A percentile compares a stretch with the other conserved stretches of the same genome.
These are phyloP conservation scores for Colletotrichum falcatum DNA, from an alignment of 2,329 filamentous ascomycete species.

Conservation along the genomic window DNA sequence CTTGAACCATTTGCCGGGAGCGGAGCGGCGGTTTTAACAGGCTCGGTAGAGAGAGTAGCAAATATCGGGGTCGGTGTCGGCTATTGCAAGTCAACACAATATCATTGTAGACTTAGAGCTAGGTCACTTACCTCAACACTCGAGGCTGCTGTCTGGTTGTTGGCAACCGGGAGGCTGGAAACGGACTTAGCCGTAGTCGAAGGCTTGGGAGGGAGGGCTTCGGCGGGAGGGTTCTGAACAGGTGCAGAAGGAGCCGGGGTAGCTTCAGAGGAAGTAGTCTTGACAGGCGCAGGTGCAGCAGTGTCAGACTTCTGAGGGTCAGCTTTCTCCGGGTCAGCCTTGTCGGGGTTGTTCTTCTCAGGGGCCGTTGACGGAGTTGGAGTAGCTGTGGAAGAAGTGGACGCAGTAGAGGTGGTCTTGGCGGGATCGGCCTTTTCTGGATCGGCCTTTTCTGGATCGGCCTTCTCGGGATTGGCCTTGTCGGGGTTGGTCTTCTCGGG, in stretches of 20 bases:
- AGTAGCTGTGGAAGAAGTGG: too few species aligned
- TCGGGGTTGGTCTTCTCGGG: neutral
- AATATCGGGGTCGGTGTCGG: neutral
- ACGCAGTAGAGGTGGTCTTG: neutral
- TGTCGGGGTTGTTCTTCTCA: neutral
- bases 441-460: neutral
- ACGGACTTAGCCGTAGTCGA: neutral
- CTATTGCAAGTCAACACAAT: neutral
- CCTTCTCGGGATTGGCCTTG: neutral
- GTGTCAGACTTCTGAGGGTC: neutral
- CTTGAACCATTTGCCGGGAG: constrained; percentile 9
- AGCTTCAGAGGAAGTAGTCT: neutral
- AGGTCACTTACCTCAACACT: neutral
- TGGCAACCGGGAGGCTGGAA: constrained; percentile 10
- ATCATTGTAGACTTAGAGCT: neutral
- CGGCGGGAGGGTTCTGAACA: too few species aligned
- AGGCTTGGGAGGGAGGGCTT: neutral
- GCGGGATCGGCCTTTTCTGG: neutral
- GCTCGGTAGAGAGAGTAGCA: neutral
- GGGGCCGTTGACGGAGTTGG: too few species aligned
- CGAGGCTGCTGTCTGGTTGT: constrained; percentile 15
- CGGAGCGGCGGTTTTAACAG: neutral
- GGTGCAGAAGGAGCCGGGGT: neutral
- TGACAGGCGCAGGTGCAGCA: neutral
- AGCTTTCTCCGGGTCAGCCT: neutral